A percentile compares a stretch with the other conserved stretches of the same genome.
Evolutionary conservation across 2,329 filamentous ascomycete species (phyloP).

Genomic region (Cytospora piceicola): DNA sequence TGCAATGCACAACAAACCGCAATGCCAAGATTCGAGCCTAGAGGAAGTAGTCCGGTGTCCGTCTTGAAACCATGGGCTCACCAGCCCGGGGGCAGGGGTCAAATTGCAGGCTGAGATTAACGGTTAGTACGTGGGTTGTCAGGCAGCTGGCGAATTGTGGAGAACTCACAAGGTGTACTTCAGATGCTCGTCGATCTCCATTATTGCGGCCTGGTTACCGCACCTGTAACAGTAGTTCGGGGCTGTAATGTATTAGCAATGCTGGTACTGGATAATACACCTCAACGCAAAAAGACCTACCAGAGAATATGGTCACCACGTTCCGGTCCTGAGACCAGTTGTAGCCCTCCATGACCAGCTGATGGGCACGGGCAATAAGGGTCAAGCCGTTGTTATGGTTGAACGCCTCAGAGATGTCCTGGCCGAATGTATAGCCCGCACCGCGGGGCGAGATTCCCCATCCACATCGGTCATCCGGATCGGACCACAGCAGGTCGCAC

Average conservation of each 20-base stretch:
- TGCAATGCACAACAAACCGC: conserved; percentile 21
- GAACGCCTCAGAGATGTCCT: conserved; percentile 98
- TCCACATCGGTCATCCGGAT: conserved; percentile 93
- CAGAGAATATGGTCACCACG: conserved; percentile 98
- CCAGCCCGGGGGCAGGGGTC: conserved; percentile 96
- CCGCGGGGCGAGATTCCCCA: conserved; percentile 96
- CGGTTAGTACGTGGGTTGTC: conserved; percentile 23
- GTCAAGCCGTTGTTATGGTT: conserved; percentile 99
- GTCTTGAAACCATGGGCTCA: conserved; percentile 97
- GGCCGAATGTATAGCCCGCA: conserved; percentile 92
- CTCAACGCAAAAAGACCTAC: conserved; percentile 49
- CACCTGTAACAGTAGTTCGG: conserved; percentile 98
- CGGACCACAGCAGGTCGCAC: conserved; percentile 97
- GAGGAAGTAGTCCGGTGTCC: conserved; percentile 98
- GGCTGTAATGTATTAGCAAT: conserved; percentile 52
- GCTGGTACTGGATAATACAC: conserved; percentile 8
- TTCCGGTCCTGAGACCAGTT: conserved; percentile 99
- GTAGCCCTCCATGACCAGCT: conserved; percentile 99
- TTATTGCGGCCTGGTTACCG: conserved; percentile 99
- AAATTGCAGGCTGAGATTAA: conserved; percentile 81
- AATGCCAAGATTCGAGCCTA: conserved; percentile 50
- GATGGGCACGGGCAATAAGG: conserved; percentile 92
- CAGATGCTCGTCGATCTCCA: conserved; percentile 99
- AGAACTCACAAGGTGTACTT: conserved; percentile 98
- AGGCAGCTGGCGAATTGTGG: not conserved